phyloP scores from a whole-genome alignment of 2,329 filamentous ascomycete species.

The Dendryphion nanum region DNA sequence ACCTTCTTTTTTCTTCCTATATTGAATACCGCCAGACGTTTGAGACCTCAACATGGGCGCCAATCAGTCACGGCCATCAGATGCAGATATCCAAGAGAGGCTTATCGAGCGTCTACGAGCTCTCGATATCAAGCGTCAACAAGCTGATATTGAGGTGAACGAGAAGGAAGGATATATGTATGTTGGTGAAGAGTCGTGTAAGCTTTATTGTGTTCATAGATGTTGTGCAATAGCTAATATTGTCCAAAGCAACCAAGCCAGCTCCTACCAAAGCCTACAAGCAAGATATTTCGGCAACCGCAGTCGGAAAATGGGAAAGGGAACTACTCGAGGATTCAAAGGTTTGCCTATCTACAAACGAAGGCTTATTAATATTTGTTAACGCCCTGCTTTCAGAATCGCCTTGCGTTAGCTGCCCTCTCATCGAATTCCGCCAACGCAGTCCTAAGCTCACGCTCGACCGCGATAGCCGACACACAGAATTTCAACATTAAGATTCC shows the following conservation, averaged over 20 bases:
- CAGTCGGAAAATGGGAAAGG: conserved; percentile 60
- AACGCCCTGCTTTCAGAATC: conserved; percentile 47
- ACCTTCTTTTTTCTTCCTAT: background rate
- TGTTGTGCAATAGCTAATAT: background rate
- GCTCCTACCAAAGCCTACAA: conserved; percentile 25
- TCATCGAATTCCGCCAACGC: conserved; percentile 64
- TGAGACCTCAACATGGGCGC: conserved; percentile 29
- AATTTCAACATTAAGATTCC: conserved; percentile 82
- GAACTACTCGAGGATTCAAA: conserved; percentile 63
- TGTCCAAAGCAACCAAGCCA: conserved; percentile 15
- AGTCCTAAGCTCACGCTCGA: conserved; percentile 63
- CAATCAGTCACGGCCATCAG: conserved; percentile 33
- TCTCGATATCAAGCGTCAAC: conserved; percentile 47
- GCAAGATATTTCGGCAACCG: conserved; percentile 49
- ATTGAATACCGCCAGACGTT: background rate
- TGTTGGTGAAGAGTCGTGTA: conserved; percentile 47
- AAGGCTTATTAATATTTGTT: background rate
- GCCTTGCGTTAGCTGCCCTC: conserved; percentile 73
- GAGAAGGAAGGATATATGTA: conserved; percentile 57
- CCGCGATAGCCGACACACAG: conserved; percentile 69
- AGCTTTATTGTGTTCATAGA: conserved; percentile 10
- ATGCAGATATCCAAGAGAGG: conserved; percentile 38
- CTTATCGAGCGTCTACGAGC: conserved; percentile 42
- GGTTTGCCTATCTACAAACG: conserved; percentile 31
- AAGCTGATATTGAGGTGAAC: conserved; percentile 38